Evolutionary conservation across 164 flowering plant genomes (phyloP), one percentile per base, ranked within the genome.

Genomic region (Malania oleifera): DNA sequence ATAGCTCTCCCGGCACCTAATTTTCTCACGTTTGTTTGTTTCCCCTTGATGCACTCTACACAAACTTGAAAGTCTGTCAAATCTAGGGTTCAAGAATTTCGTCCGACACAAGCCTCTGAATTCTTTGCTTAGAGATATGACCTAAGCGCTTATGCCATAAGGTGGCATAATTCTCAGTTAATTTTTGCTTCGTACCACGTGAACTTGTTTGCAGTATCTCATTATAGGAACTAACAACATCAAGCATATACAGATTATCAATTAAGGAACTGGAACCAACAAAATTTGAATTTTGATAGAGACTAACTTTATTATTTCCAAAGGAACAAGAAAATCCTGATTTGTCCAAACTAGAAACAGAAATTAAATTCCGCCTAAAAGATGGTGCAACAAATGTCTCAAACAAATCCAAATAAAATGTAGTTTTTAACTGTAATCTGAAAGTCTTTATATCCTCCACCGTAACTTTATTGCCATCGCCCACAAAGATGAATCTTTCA

Each of bases 401-500:
- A n/a, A n/a, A n/a, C n/a, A 39, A 39, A 39, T 39, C 43, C 43
- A 39, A 39, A 39, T 39, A 39, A 39, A 39, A 39, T 39, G 11
- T 15, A 39, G 43, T 39, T 39, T 39, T 39, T 39, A 39, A 39
- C 43, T 39, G 43, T 39, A 39, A 39, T 39, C 43, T 44, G 12
- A 44, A 44, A 44, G 48, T 44, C 48, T 13, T 14, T 44, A 44
- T 44, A 5, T 4, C 23, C 48, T 44, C 48, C 5, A 44, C 8
- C 12, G 5, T 20, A 44, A 44, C 48, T 44, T 5, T 5, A 44
- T 44, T 44, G 12, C 48, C 15, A 20, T 44, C 48, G 22, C 48
- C 15, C 48, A 14, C 48, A 44, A 4, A 44, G 48, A 44, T 44
- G 48, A 44, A 44, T 44, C 48, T 44, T 44, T 44, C 48, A 44